These are phyloP conservation scores for Tylopilus felleus DNA, from an alignment of 768 basidiomycete genomes.

Conservation along the genomic window DNA sequence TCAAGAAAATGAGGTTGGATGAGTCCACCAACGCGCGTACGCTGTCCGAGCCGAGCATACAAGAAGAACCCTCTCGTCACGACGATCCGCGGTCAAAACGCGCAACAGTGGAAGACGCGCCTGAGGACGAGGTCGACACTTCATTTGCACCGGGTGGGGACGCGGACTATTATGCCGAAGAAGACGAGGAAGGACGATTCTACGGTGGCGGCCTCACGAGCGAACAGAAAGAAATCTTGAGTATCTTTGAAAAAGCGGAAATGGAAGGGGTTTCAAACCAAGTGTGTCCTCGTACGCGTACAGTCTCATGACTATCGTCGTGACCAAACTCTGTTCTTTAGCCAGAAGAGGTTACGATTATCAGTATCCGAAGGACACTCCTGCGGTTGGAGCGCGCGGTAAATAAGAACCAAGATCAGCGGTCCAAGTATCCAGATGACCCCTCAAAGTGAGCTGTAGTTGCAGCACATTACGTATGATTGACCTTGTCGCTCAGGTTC, in stretches of 20 bases:
- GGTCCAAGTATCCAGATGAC: slow-evolving; percentile 92
- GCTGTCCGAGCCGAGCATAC: slow-evolving; percentile 7
- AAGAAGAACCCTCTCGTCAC: slow-evolving; percentile 6
- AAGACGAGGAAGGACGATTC: slow-evolving; percentile 90
- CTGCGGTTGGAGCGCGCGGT: slow-evolving; percentile 83
- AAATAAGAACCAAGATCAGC: slow-evolving; percentile 93
- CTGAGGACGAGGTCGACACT: slow-evolving; percentile 28
- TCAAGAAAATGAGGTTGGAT: slow-evolving; percentile 75
- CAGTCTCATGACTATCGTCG: not conserved
- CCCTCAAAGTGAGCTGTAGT: slow-evolving; percentile 69
- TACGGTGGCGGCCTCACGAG: slow-evolving; percentile 90
- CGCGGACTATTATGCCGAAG: slow-evolving; percentile 86
- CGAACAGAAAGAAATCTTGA: slow-evolving; percentile 93
- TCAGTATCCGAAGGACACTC: slow-evolving; percentile 68
- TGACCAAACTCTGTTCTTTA: slow-evolving; percentile 26
- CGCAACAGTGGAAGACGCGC: slow-evolving; percentile 58
- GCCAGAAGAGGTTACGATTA: slow-evolving; percentile 66
- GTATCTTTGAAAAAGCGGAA: slow-evolving; percentile 82
- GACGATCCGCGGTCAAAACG: slow-evolving; percentile 34
- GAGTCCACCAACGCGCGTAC: slow-evolving; percentile 9
- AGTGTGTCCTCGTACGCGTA: slow-evolving; percentile 42
- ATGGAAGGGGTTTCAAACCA: slow-evolving; percentile 63
- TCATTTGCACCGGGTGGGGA: slow-evolving; percentile 83
- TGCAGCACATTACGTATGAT: not conserved
- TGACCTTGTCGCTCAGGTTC: slow-evolving; percentile 57